phyloP scores from a whole-genome alignment of 495 filamentous ascomycete species.

The Penicillium paxilli region DNA sequence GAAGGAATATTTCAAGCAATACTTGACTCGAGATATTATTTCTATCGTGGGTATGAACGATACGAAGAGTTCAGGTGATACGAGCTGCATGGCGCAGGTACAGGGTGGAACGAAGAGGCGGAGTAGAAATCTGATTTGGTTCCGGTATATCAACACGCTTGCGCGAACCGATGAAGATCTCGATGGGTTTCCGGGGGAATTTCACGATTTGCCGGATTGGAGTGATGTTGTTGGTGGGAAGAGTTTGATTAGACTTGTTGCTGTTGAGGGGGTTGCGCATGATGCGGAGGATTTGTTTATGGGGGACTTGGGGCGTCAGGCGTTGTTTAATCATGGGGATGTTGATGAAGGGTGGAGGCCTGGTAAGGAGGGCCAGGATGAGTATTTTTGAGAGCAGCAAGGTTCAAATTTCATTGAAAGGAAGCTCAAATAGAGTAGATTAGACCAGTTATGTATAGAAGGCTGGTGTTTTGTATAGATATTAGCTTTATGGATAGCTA shows the following conservation, averaged over 20 bases:
- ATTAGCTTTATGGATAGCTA: no score
- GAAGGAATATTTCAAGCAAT: slow-evolving; percentile 18
- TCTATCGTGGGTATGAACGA: slow-evolving; percentile 15
- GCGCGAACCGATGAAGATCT: slow-evolving; percentile 17
- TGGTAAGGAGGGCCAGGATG: not conserved
- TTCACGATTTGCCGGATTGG: slow-evolving; percentile 14
- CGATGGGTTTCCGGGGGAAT: slow-evolving; percentile 12
- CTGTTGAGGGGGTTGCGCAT: slow-evolving; percentile 13
- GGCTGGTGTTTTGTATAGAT: no score
- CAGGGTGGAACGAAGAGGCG: slow-evolving; percentile 15
- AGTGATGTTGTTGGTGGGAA: slow-evolving; percentile 15
- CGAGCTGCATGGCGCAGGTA: slow-evolving; percentile 14
- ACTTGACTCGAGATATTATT: slow-evolving; percentile 14
- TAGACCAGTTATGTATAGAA: no score
- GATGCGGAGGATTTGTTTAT: slow-evolving; percentile 11
- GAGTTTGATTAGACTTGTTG: slow-evolving; percentile 16
- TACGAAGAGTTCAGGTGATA: slow-evolving; percentile 12
- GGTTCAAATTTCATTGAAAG: no score
- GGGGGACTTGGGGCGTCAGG: slow-evolving; percentile 11
- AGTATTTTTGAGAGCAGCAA: no score
- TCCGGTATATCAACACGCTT: slow-evolving; percentile 16
- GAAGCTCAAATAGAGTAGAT: no score
- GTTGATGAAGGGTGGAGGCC: slow-evolving; percentile 14
- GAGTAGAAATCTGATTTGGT: slow-evolving; percentile 17
- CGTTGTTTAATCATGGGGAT: slow-evolving; percentile 9